A percentile compares a stretch with the other conserved stretches of the same genome.
These are phyloP conservation scores for Saitozyma sp. DNA, from an alignment of 768 basidiomycete species.

Conservation along the genomic window DNA sequence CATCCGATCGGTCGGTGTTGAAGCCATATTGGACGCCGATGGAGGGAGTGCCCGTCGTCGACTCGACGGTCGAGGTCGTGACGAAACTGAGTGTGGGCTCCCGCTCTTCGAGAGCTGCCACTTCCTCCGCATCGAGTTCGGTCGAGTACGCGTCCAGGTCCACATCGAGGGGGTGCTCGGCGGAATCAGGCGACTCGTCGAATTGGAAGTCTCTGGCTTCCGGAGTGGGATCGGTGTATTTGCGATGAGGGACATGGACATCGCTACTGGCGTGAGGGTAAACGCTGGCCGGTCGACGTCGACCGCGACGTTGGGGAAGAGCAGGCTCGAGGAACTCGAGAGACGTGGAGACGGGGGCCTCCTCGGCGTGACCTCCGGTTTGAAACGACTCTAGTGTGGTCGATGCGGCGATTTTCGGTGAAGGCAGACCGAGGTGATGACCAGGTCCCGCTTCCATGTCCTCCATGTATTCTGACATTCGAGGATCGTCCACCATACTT, in stretches of 20 bases:
- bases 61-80: slow-evolving; percentile 40
- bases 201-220: slow-evolving; percentile 3
- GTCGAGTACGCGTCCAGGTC: slow-evolving; percentile 39
- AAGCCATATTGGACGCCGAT: slow-evolving; percentile 31
- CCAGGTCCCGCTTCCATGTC: too few relatives aligned
- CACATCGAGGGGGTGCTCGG: slow-evolving; percentile 33
- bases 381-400: slow-evolving; percentile 7
- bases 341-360: background rate
- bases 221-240: slow-evolving; percentile 36
- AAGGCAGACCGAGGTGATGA: background rate
- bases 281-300: slow-evolving; percentile 33
- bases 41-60: slow-evolving; percentile 40
- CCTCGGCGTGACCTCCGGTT: slow-evolving; percentile 6
- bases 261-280: slow-evolving; percentile 21
- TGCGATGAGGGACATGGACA: slow-evolving; percentile 22
- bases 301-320: slow-evolving; percentile 21
- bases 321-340: slow-evolving; percentile 25
- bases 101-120: slow-evolving; percentile 6
- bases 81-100: slow-evolving; percentile 39
- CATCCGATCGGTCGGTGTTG: slow-evolving; percentile 18
- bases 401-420: background rate
- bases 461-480: too few relatives aligned
- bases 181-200: background rate
- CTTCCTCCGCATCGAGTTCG: slow-evolving; percentile 22
- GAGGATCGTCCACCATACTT: background rate